Percentiles rank a stretch among this genome's conserved stretches.
Evolutionary conservation across 2,329 filamentous ascomycete genomes (phyloP).

Genomic region (Sclerotinia glacialis): DNA sequence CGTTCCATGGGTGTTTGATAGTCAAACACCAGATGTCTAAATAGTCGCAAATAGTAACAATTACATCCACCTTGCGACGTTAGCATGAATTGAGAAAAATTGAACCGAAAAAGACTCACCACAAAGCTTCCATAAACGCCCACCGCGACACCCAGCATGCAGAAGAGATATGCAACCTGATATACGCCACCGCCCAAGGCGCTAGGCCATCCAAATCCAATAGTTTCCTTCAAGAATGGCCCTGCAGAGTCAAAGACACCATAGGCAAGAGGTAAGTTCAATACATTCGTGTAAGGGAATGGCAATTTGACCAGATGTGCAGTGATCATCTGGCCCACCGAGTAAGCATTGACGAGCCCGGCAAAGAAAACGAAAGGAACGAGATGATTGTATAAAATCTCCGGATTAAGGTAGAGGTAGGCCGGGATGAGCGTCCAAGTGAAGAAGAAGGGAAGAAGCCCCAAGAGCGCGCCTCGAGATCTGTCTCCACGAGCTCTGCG

Average conservation of each 20-base stretch:
- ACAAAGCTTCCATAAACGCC: constrained; percentile 98
- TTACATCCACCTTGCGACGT: constrained; percentile 69
- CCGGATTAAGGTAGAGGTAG: constrained; percentile 82
- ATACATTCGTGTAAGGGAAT: constrained; percentile 89
- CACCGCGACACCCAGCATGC: constrained; percentile 76
- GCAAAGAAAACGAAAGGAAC: constrained; percentile 88
- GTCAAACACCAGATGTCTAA: constrained; percentile 97
- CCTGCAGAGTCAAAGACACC: constrained; percentile 80
- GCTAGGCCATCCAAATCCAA: constrained; percentile 68
- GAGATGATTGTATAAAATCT: constrained; percentile 77
- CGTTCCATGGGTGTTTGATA: constrained; percentile 75
- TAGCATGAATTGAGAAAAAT: background rate
- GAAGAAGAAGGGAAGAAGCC: constrained; percentile 75
- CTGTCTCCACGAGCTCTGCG: constrained; percentile 71
- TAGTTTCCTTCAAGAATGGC: constrained; percentile 58
- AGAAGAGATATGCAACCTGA: constrained; percentile 87
- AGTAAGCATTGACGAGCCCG: constrained; percentile 89
- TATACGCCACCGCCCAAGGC: constrained; percentile 74
- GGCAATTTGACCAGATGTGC: constrained; percentile 83
- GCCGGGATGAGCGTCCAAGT: constrained; percentile 73
- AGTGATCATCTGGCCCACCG: constrained; percentile 92
- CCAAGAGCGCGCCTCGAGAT: constrained; percentile 72
- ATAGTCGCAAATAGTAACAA: constrained; percentile 96
- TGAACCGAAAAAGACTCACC: constrained; percentile 42
- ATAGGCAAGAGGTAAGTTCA: constrained; percentile 72